Percentiles rank a stretch among this genome's conserved stretches.
These are phyloP conservation scores for Cucurbitaria berberidis DNA, from an alignment of 2,329 filamentous ascomycete species.

Conservation along the genomic window DNA sequence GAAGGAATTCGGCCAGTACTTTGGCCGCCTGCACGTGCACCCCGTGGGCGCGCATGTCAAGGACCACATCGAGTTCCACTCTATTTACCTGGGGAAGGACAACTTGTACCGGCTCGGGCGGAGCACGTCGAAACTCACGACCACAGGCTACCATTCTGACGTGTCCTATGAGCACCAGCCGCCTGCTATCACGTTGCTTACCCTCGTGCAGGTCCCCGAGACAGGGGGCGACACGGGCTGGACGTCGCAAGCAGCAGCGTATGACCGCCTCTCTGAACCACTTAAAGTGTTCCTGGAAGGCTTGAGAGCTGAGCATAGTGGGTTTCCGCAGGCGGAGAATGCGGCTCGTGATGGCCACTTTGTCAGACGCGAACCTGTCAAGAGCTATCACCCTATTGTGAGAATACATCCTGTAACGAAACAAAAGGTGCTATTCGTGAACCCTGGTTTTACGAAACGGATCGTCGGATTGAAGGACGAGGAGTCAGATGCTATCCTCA, in stretches of 20 bases:
- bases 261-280: slow-evolving; percentile 44
- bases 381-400: slow-evolving; percentile 59
- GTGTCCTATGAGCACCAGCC: slow-evolving; percentile 57
- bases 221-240: slow-evolving; percentile 58
- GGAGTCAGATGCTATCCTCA: slow-evolving; percentile 75
- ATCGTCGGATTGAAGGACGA: slow-evolving; percentile 82
- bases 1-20: slow-evolving; percentile 54
- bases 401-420: slow-evolving; percentile 78
- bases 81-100: slow-evolving; percentile 33
- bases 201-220: slow-evolving; percentile 57
- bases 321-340: slow-evolving; percentile 74
- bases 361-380: slow-evolving; percentile 45
- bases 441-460: slow-evolving; percentile 79
- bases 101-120: slow-evolving; percentile 35
- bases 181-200: slow-evolving; percentile 56
- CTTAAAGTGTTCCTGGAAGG: slow-evolving; percentile 58
- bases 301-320: slow-evolving; percentile 78
- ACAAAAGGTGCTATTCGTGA: slow-evolving; percentile 80
- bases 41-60: slow-evolving; percentile 34
- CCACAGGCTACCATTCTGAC: slow-evolving; percentile 58
- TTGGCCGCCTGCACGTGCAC: slow-evolving; percentile 43
- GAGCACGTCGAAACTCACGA: slow-evolving; percentile 41
- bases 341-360: slow-evolving; percentile 48
- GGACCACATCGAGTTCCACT: slow-evolving; percentile 34
- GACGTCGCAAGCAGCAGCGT: slow-evolving; percentile 53